These are phyloP conservation scores for Pythium dissimile DNA, from an alignment of 352 stramenopile species.

Conservation along the genomic window DNA sequence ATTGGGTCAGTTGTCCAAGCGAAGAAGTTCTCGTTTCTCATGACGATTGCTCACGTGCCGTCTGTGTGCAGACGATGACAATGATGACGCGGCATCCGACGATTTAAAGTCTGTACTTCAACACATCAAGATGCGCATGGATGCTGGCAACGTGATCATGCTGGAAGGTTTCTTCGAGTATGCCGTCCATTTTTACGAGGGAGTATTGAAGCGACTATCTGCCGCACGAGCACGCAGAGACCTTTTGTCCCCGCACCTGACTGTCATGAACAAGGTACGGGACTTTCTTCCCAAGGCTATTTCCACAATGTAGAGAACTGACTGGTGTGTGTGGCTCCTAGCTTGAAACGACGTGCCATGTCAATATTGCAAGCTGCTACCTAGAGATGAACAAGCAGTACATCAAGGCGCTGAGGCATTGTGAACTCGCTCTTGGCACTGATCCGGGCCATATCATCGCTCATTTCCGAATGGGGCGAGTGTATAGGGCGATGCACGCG, in stretches of 20 bases:
- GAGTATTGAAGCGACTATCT: neutral
- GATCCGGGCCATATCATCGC: constrained; percentile 30
- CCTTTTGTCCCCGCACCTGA: neutral
- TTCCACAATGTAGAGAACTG: no score
- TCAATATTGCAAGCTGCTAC: constrained; percentile 61
- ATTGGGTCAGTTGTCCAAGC: no score
- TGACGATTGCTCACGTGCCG: no score
- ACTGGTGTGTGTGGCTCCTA: no score
- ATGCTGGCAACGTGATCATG: constrained; percentile 59
- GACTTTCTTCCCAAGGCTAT: no score
- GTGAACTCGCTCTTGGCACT: constrained; percentile 34
- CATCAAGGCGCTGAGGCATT: constrained; percentile 32
- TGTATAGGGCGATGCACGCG: constrained; percentile 40
- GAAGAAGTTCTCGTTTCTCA: no score
- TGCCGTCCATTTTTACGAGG: constrained; percentile 50
- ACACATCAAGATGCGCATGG: constrained; percentile 32
- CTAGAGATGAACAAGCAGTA: constrained; percentile 66
- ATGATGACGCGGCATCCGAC: no score
- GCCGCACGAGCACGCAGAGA: neutral
- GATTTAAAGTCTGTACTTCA: constrained; percentile 26
- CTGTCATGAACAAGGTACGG: constrained; percentile 5
- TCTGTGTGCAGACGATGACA: no score
- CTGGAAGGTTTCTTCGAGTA: constrained; percentile 64
- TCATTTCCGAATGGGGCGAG: constrained; percentile 51
- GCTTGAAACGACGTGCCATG: constrained; percentile 38